Evolutionary conservation across 345 rosid genomes (phyloP).

Genomic region (Eucalyptus tenuipes): DNA sequence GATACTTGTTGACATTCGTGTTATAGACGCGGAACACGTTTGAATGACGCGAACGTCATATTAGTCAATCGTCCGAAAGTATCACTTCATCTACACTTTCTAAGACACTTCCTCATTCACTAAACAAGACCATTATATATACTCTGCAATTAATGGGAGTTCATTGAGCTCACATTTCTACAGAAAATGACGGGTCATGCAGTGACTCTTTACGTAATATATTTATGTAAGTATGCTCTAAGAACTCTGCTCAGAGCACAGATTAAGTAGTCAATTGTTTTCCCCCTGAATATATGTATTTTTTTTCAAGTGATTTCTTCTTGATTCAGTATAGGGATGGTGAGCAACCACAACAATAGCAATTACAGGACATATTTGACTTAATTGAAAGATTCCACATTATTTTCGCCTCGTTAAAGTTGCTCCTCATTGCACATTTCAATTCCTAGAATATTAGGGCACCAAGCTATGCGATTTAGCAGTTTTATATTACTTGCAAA

Average conservation of each 20-base stretch:
- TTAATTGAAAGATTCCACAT: background rate
- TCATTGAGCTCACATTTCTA: too few relatives aligned
- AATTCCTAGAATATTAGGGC: background rate
- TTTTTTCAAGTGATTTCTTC: too few relatives aligned
- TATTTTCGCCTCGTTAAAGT: background rate
- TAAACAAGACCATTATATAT: background rate
- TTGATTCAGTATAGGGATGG: background rate
- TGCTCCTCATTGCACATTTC: background rate
- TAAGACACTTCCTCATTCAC: background rate
- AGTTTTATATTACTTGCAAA: background rate
- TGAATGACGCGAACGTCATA: too few relatives aligned
- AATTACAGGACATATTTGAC: too few relatives aligned
- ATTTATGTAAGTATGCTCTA: too few relatives aligned
- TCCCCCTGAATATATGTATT: too few relatives aligned
- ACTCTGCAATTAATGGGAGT: too few relatives aligned
- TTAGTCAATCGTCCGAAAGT: background rate
- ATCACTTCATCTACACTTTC: background rate
- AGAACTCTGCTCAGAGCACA: too few relatives aligned
- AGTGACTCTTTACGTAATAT: too few relatives aligned
- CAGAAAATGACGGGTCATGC: too few relatives aligned
- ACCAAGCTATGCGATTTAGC: rapidly evolving
- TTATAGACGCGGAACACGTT: background rate
- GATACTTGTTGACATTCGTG: background rate
- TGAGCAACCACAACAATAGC: background rate
- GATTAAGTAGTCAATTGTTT: too few relatives aligned